Conservation (phyloP, 805 yeast species). For the Ogataea thermomethanolica region DNA sequence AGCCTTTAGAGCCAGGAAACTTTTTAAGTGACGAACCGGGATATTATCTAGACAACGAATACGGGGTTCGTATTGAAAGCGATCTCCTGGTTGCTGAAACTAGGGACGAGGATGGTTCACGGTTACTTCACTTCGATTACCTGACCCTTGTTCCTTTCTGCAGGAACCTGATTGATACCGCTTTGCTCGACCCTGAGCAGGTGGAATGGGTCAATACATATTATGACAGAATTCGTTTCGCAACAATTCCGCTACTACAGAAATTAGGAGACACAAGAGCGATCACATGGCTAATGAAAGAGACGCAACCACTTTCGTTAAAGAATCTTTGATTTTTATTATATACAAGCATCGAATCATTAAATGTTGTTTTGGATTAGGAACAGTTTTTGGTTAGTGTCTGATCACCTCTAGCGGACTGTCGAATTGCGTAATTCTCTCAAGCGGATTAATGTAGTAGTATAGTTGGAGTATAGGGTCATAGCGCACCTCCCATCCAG, state of each 20-base stretch:
- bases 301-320: conserved; percentile 41
- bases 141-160: conserved; percentile 86
- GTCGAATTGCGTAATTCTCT: conserved; percentile 40
- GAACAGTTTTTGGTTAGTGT: not conserved
- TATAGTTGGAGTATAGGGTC: conserved; percentile 39
- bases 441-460: conserved; percentile 37
- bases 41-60: conserved; percentile 82
- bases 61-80: conserved; percentile 87
- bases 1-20: conserved; percentile 63
- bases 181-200: conserved; percentile 58
- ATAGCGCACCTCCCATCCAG: conserved; percentile 35
- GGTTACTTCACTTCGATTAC: conserved; percentile 72
- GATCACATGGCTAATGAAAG: conserved; percentile 66
- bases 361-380: not conserved
- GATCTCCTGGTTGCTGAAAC: conserved; percentile 58
- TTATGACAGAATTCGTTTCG: conserved; percentile 54
- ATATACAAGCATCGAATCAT: conserved; percentile 1
- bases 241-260: conserved; percentile 47
- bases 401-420: conserved; percentile 42
- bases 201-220: conserved; percentile 64
- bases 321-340: not conserved
- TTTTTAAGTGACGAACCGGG: conserved; percentile 94
- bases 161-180: conserved; percentile 61
- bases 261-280: conserved; percentile 57
- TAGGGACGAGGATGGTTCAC: conserved; percentile 38